Evolutionary conservation across 139 green algal species (phyloP).

Genomic region (Yamagishiella unicocca): DNA sequence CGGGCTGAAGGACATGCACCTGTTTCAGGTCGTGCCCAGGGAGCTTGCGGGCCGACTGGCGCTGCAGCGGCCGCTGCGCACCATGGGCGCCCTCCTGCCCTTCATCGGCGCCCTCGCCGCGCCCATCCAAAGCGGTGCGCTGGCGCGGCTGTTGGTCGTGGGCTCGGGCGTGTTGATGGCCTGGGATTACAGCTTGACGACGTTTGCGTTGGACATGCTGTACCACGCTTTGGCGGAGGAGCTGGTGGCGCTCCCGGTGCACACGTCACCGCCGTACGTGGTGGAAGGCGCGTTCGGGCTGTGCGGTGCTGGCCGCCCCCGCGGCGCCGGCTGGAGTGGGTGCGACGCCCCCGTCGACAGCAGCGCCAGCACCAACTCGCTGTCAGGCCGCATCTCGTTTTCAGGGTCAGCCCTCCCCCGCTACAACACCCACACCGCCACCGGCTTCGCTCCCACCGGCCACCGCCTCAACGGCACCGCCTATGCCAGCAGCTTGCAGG

Average conservation of each 20-base stretch:
- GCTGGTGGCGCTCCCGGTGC: neutral
- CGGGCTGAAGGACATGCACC: neutral
- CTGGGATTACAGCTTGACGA: neutral
- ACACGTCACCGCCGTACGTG: neutral
- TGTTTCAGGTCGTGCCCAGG: neutral
- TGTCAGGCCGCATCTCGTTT: too few species aligned
- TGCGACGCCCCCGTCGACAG: too few species aligned
- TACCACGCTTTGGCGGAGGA: neutral
- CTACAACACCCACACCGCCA: too few species aligned
- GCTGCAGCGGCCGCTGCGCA: conserved; percentile 2
- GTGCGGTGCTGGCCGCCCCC: too few species aligned
- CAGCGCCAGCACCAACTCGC: too few species aligned
- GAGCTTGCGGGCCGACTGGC: neutral
- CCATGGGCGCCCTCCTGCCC: too few species aligned
- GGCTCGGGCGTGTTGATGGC: neutral
- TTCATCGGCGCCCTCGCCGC: neutral
- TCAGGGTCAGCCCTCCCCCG: too few species aligned
- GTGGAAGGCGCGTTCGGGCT: conserved; percentile 18
- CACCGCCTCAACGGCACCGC: too few species aligned
- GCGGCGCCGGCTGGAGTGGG: too few species aligned
- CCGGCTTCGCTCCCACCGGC: too few species aligned
- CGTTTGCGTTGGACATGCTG: neutral
- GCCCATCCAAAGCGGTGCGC: neutral
- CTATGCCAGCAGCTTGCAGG: too few species aligned
- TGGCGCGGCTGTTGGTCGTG: neutral